These are phyloP conservation scores for Leccinum solheimii DNA, from an alignment of 1,284 basidiomycete genomes.

Conservation along the genomic window DNA sequence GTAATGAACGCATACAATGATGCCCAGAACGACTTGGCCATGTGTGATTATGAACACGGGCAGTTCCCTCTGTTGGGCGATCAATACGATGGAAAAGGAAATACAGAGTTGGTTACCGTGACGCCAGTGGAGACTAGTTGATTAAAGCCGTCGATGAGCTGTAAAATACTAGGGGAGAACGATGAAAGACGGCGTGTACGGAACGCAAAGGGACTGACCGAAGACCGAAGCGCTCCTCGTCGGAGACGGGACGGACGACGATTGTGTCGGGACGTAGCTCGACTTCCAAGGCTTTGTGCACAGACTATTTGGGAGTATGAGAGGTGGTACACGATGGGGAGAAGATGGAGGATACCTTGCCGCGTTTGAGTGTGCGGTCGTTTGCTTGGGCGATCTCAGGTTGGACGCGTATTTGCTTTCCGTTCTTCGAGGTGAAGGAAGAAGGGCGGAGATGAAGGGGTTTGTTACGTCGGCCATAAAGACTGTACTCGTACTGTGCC, in stretches of 20 bases:
- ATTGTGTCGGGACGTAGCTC: slow-evolving; percentile 68
- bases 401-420: slow-evolving; percentile 67
- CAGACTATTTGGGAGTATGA: slow-evolving; percentile 42
- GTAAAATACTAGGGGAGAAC: slow-evolving; percentile 49
- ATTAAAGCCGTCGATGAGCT: slow-evolving; percentile 58
- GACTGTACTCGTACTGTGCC: slow-evolving; percentile 75
- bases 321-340: background rate
- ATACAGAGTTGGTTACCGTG: slow-evolving; percentile 38
- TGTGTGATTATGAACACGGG: slow-evolving; percentile 70
- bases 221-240: slow-evolving; percentile 75
- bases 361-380: slow-evolving; percentile 58
- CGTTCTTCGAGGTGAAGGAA: slow-evolving; percentile 59
- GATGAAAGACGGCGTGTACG: background rate
- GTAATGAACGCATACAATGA: slow-evolving; percentile 52
- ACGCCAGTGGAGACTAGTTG: slow-evolving; percentile 52
- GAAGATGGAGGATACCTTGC: slow-evolving; percentile 48
- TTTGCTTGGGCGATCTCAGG: slow-evolving; percentile 58
- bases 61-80: slow-evolving; percentile 58
- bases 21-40: slow-evolving; percentile 56
- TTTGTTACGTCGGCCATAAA: slow-evolving; percentile 57
- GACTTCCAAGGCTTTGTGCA: slow-evolving; percentile 80
- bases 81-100: background rate
- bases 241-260: slow-evolving; percentile 45
- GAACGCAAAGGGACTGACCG: slow-evolving; percentile 41
- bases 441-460: slow-evolving; percentile 57